Percentiles rank a stretch among this genome's conserved stretches.
phyloP scores from a whole-genome alignment of 2,329 filamentous ascomycete genomes.

The Aspergillus brasiliensis region DNA sequence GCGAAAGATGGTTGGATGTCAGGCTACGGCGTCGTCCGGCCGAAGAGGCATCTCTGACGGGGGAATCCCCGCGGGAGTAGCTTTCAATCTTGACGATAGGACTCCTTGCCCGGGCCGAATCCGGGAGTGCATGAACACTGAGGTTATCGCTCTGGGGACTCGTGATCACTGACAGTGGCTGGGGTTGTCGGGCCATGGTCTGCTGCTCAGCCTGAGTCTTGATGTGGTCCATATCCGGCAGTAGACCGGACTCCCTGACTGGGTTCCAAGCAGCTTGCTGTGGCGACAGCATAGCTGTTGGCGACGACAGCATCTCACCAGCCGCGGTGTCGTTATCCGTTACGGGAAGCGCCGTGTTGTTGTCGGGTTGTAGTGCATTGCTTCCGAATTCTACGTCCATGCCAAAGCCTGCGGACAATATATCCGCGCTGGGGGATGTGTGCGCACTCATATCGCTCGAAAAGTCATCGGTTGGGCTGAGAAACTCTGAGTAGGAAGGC shows the following conservation, averaged over 20 bases:
- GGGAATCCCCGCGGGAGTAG: constrained; percentile 48
- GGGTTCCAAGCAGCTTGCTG: constrained; percentile 38
- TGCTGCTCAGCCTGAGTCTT: constrained; percentile 15
- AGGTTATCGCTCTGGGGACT: constrained; percentile 28
- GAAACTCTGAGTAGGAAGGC: constrained; percentile 29
- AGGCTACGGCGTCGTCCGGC: constrained; percentile 32
- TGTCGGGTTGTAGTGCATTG: constrained; percentile 15
- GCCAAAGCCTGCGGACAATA: constrained; percentile 22
- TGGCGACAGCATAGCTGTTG: constrained; percentile 23
- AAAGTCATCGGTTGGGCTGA: constrained; percentile 33
- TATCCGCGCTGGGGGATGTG: constrained; percentile 27
- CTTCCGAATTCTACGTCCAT: constrained; percentile 22
- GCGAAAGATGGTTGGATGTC: constrained; percentile 41
- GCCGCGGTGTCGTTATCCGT: background rate
- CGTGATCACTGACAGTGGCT: constrained; percentile 29
- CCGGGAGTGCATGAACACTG: constrained; percentile 19
- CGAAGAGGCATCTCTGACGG: constrained; percentile 32
- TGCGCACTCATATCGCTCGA: constrained; percentile 33
- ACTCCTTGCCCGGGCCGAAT: constrained; percentile 37
- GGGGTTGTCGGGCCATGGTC: constrained; percentile 20
- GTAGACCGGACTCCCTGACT: constrained; percentile 33
- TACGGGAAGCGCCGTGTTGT: constrained; percentile 5
- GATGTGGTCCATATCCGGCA: constrained; percentile 23
- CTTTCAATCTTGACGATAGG: constrained; percentile 50
- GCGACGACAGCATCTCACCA: constrained; percentile 14